Conservation (phyloP, 176 grass and related monocot species). For the Hordeum marinum region DNA sequence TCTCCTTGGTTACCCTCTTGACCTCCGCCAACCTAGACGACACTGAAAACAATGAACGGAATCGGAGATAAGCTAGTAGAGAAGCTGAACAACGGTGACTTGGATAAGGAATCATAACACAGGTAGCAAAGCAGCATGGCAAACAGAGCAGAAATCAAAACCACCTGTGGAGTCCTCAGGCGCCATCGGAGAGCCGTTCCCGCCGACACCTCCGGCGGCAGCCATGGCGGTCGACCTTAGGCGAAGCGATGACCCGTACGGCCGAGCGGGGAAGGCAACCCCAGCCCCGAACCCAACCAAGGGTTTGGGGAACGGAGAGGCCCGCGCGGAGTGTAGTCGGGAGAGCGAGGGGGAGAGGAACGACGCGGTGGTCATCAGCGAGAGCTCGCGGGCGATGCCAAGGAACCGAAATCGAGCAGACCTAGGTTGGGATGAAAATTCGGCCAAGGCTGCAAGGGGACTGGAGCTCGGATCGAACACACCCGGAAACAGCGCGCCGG, state of each 20-base stretch:
- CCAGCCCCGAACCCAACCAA: neutral
- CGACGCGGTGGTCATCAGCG: conserved; percentile 22
- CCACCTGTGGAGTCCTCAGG: neutral
- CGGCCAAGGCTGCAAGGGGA: neutral
- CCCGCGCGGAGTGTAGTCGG: neutral
- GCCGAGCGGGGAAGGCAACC: neutral
- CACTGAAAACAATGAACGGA: conserved; percentile 5
- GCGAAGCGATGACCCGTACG: neutral
- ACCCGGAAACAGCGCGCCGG: neutral
- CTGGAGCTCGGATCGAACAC: neutral
- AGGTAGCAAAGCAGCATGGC: neutral
- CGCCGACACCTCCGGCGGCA: conserved; percentile 12
- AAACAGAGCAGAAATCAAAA: neutral
- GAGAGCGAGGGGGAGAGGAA: neutral
- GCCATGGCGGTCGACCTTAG: neutral
- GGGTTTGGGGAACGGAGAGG: neutral
- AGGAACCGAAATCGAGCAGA: neutral
- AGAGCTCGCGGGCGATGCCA: neutral
- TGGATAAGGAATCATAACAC: neutral
- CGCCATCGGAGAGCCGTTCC: conserved; percentile 17
- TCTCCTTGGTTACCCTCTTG: conserved; percentile 82
- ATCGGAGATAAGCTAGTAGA: neutral
- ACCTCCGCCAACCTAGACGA: conserved; percentile 62
- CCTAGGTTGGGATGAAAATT: neutral
- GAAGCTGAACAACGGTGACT: neutral